Evolutionary conservation across 345 rosid species (phyloP), one percentile per base, ranked within the genome.

Genomic region (Aquilaria sinensis): DNA sequence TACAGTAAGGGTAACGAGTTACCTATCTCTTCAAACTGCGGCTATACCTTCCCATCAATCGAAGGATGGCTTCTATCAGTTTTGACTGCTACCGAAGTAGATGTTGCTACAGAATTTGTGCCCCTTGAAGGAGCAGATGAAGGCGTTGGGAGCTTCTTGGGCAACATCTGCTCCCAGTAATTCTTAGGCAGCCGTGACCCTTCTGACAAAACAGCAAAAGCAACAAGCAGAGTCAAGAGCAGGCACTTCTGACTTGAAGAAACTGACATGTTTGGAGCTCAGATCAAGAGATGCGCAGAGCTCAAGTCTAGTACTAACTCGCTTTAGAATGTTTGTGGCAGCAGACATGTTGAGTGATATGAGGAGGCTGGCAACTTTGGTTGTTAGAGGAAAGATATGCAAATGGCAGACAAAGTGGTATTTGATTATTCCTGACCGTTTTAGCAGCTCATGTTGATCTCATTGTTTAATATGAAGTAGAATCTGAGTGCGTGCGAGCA

Each of bases 71-170:
- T 57, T 49, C 60, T 71, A 68, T 78, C 72, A 0, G 72, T 53
- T 67, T 70, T 74, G 23, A 70, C 50, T 23, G 77, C 66, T 10
- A 76, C 57, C 2, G 86, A 72, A 61, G 81, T 72, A 0, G 87
- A 85, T 58, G 65, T 74, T 43, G 72, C 62, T 43, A 86, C 56
- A 9, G 87, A 81, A 67, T 93, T 88, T 53, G 98, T 93, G 55
- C 97, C 96, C 71, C 75, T 87, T 2, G 98, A 93, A 48, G 98
- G 98, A 68, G 97, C 66, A 30, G 98, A 93, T 46, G 81, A 74
- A 65, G 88, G 88, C 55, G 79, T 12, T 0, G 94, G 96, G 14
- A 88, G 75, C 80, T 86, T 90, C 81, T 86, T 93, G 37, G 98
- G 97, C 67, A 93, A 67, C 96, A 88, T 93, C 73, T 93, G 89